A percentile compares a stretch with the other conserved stretches of the same genome.
phyloP scores from a whole-genome alignment of 129 eudicot species.

The Escallonia herrerae region DNA sequence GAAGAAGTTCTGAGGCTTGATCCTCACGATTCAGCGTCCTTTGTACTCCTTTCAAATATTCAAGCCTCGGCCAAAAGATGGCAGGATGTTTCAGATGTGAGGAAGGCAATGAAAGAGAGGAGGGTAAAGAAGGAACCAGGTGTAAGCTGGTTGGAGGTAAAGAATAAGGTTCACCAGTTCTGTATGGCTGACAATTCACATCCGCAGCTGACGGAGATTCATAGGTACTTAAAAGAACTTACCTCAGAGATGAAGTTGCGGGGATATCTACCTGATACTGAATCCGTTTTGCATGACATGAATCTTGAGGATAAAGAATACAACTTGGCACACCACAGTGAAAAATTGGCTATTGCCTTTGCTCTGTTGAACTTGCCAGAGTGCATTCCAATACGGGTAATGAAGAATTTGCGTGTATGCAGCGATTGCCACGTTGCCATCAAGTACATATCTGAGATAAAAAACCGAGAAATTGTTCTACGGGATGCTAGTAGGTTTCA shows the following conservation, averaged over 20 bases:
- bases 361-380: constrained; percentile 67
- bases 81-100: constrained; percentile 53
- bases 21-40: constrained; percentile 74
- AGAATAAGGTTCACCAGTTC: constrained; percentile 65
- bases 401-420: constrained; percentile 80
- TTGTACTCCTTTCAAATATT: constrained; percentile 62
- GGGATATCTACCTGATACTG: constrained; percentile 55
- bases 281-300: constrained; percentile 60
- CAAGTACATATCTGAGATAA: constrained; percentile 56
- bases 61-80: constrained; percentile 75
- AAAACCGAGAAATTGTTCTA: constrained; percentile 49
- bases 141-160: constrained; percentile 82
- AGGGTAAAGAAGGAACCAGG: constrained; percentile 83
- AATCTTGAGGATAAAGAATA: constrained; percentile 53
- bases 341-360: constrained; percentile 76
- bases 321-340: constrained; percentile 71
- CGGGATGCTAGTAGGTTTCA: constrained; percentile 78
- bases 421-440: constrained; percentile 76
- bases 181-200: constrained; percentile 58
- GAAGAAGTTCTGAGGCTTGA: constrained; percentile 56
- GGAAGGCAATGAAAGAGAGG: constrained; percentile 63
- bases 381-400: constrained; percentile 67
- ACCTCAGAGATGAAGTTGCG: constrained; percentile 38
- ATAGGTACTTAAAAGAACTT: constrained; percentile 50
- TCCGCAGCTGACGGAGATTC: constrained; percentile 45